Evolutionary conservation across 2,329 filamentous ascomycete genomes (phyloP).

Genomic region (Raffaelea arxii): DNA sequence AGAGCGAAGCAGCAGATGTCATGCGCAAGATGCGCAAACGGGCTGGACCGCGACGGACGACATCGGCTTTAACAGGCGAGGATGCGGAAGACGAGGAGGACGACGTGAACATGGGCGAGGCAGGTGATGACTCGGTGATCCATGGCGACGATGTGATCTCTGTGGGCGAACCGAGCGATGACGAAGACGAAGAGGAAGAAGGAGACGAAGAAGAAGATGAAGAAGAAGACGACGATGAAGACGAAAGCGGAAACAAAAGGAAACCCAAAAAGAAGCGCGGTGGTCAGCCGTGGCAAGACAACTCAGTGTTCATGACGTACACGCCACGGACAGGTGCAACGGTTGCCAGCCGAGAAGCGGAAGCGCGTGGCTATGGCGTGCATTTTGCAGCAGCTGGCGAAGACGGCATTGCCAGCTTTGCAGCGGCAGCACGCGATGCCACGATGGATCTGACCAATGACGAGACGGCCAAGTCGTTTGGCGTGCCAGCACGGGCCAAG

Average conservation of each 20-base stretch:
- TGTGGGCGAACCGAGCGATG: background rate
- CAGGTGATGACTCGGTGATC: slow-evolving; percentile 17
- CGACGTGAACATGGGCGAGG: slow-evolving; percentile 43
- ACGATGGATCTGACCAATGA: slow-evolving; percentile 93
- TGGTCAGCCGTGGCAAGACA: slow-evolving; percentile 61
- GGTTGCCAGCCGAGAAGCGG: slow-evolving; percentile 41
- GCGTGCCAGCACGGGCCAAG: slow-evolving; percentile 59
- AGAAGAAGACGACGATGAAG: slow-evolving; percentile 27
- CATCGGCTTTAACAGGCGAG: slow-evolving; percentile 24
- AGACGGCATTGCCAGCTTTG: slow-evolving; percentile 52
- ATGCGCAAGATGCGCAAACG: slow-evolving; percentile 64
- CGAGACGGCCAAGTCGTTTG: slow-evolving; percentile 71
- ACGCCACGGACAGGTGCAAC: slow-evolving; percentile 65
- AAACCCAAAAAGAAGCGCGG: slow-evolving; percentile 18
- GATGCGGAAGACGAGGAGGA: slow-evolving; percentile 47
- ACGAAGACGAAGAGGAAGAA: background rate
- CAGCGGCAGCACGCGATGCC: slow-evolving; percentile 74
- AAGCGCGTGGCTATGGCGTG: slow-evolving; percentile 89
- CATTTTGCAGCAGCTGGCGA: slow-evolving; percentile 63
- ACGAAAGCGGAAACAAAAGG: slow-evolving; percentile 22
- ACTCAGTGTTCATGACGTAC: slow-evolving; percentile 95
- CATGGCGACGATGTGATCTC: background rate
- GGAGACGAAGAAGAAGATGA: slow-evolving; percentile 18
- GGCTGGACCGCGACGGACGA: slow-evolving; percentile 48
- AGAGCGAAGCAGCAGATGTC: slow-evolving; percentile 59